phyloP scores from a whole-genome alignment of 768 basidiomycete genomes.

The Mycena haematopus region DNA sequence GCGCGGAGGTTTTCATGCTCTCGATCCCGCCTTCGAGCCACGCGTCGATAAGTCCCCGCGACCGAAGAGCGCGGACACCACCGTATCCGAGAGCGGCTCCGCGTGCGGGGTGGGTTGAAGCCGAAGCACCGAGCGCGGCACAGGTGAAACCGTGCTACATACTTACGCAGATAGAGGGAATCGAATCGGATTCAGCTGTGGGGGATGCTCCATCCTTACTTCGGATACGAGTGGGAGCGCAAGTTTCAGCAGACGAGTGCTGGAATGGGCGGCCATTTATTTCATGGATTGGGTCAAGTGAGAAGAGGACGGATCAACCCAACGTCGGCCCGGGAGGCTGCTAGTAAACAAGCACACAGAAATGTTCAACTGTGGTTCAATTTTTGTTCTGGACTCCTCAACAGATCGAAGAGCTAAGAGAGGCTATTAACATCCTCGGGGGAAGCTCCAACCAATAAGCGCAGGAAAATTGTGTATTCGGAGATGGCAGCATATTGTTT shows the following conservation, averaged over 20 bases:
- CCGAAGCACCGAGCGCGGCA: constrained; percentile 65
- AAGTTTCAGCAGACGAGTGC: constrained; percentile 57
- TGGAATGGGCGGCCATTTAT: constrained; percentile 28
- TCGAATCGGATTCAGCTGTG: neutral
- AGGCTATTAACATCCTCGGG: too few relatives aligned
- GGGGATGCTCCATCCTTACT: too few relatives aligned
- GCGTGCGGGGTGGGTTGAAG: constrained; percentile 56
- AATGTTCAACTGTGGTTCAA: constrained; percentile 2
- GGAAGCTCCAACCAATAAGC: too few relatives aligned
- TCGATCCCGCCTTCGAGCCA: constrained; percentile 74
- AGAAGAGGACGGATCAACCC: neutral
- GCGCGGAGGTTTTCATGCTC: constrained; percentile 48
- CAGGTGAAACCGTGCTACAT: constrained; percentile 76
- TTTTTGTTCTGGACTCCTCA: too few relatives aligned
- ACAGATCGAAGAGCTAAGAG: too few relatives aligned
- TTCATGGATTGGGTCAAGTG: neutral
- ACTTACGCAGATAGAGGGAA: neutral
- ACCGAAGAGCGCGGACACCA: constrained; percentile 79
- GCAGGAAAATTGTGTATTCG: too few relatives aligned
- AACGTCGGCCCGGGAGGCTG: neutral
- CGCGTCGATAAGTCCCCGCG: constrained; percentile 71
- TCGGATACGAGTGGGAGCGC: constrained; percentile 64
- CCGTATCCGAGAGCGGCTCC: constrained; percentile 70
- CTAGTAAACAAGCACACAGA: neutral
- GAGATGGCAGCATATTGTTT: too few relatives aligned